Conservation (phyloP, 2,329 filamentous ascomycete species). For the Aspergillus hortae region DNA sequence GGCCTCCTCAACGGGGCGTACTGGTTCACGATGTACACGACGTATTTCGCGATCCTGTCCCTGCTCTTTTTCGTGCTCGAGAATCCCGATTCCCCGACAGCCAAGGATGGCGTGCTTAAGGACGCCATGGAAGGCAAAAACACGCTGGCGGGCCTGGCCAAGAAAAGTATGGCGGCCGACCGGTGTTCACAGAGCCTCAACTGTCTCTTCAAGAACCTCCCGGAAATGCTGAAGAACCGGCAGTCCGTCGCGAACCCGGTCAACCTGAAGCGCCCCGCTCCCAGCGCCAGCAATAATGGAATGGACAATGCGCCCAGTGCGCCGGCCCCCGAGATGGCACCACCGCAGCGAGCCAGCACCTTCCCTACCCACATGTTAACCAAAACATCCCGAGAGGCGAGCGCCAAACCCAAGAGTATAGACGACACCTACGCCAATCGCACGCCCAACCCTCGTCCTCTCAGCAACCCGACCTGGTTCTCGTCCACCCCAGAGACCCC, state of each 20-base stretch:
- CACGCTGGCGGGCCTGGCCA: constrained; percentile 73
- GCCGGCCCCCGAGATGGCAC: constrained; percentile 16
- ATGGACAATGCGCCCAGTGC: constrained; percentile 10
- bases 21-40: constrained; percentile 68
- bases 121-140: constrained; percentile 84
- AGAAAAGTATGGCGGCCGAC: constrained; percentile 84
- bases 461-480: constrained; percentile 21
- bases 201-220: constrained; percentile 77
- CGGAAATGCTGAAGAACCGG: constrained; percentile 63
- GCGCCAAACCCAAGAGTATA: constrained; percentile 25
- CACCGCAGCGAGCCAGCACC: constrained; percentile 37
- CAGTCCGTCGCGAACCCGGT: constrained; percentile 45
- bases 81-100: constrained; percentile 59
- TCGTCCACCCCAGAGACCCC: constrained; percentile 25
- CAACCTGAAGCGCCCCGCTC: constrained; percentile 48
- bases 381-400: constrained; percentile 24
- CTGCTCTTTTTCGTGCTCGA: constrained; percentile 63
- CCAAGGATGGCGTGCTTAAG: constrained; percentile 69
- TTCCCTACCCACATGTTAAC: constrained; percentile 34
- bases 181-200: constrained; percentile 74
- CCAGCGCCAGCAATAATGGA: constrained; percentile 21
- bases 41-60: constrained; percentile 63
- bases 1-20: constrained; percentile 60
- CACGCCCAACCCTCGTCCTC: constrained; percentile 14
- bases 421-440: constrained; percentile 26